Conservation (phyloP, 257 asterid genomes). For the Orobanche coerulescens region DNA sequence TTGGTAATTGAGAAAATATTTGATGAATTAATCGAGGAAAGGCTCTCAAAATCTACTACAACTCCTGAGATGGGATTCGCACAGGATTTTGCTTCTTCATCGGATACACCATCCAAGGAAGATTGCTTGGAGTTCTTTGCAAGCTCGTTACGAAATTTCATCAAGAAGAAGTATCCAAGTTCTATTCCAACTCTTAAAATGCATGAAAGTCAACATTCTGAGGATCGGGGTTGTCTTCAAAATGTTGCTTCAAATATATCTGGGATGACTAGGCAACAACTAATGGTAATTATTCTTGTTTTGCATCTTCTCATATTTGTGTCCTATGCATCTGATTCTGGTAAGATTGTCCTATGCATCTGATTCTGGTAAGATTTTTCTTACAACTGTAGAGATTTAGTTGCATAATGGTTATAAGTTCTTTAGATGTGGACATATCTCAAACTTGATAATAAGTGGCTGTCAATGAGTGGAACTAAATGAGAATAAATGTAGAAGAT, state of each 20-base stretch:
- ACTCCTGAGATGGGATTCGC: constrained; percentile 42
- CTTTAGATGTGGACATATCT: background rate
- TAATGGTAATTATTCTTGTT: constrained; percentile 38
- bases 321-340: background rate
- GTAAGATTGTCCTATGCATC: background rate
- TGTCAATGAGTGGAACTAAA: background rate
- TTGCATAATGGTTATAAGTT: background rate
- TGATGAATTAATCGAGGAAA: constrained; percentile 26
- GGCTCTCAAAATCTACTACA: constrained; percentile 33
- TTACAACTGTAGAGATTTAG: too few relatives aligned
- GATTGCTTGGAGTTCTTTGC: constrained; percentile 46
- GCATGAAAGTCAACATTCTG: constrained; percentile 27
- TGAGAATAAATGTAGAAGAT: background rate
- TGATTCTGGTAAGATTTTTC: too few relatives aligned
- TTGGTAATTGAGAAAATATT: too few relatives aligned
- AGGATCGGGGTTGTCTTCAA: constrained; percentile 26
- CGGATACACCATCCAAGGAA: constrained; percentile 35
- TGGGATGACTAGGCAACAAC: constrained; percentile 57
- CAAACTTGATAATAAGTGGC: background rate
- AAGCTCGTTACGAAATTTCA: constrained; percentile 34
- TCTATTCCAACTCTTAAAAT: constrained; percentile 26
- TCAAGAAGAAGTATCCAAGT: constrained; percentile 27
- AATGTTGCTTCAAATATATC: constrained; percentile 35
- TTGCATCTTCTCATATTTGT: background rate
- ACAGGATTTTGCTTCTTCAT: background rate